Base-by-base conservation (phyloP, 805 yeast species). In the Monosporozyma servazzii region DNA sequence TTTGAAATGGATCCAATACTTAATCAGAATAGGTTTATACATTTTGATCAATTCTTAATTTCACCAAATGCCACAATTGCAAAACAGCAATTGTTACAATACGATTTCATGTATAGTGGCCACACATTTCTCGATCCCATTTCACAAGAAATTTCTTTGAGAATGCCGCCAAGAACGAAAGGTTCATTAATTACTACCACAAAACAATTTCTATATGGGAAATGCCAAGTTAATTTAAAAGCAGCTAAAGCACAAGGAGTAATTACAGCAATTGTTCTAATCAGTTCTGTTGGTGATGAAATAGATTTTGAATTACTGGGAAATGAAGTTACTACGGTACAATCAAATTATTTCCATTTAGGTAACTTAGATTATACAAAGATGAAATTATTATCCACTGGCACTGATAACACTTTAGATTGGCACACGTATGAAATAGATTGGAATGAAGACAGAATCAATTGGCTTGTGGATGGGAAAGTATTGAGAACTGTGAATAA, bases 301-400 rank as follows among this genome's bases (percentile, higher is more conserved):
- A 78, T 90, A 59, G 97, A 91, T 75, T 84, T 71, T 66, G 97
- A 91, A 71, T 83, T 84, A 54, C 80, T 88, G 52, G 97, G 98
- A 48, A 77, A 78, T 62, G 80, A 86, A 59, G 70, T 86, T 57
- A 72, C 74, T 25, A 60, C 66, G 39, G 88, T 84, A 0, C 93
- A 90, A 73, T 72, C 89, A 20, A 91, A 90, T 71, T 90, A 67
- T 75, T 91, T 86, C 71, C 80, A 78, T 62, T 83, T 84, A 61
- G 96, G 95, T 59, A 71, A 75, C 37, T 72, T 82, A 59, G 78
- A 84, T 70, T 86, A 83, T 69, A 75, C 83, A 29, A 84, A 86
- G 66, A 66, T 68, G 71, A 51, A 55, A 43, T 54, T 51, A 40
- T 48, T 54, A 3, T 49, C 48, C 2, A 50, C 62, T 10, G 71